Base-by-base conservation (phyloP, 495 filamentous ascomycete genomes). In the Penicillium lagena region DNA sequence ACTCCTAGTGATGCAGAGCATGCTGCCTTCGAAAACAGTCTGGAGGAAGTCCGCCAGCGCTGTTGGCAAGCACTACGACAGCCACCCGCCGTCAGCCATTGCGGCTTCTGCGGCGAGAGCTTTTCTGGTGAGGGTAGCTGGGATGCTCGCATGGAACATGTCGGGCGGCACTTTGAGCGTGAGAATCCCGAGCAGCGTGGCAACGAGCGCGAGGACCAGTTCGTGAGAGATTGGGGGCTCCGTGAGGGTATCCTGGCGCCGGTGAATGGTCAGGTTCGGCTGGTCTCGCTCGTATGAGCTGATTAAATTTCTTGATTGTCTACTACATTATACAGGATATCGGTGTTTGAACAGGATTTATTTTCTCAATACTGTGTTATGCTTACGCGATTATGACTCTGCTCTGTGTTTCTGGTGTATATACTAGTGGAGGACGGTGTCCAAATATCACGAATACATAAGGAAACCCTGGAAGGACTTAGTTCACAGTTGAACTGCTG, bases 61-160 rank as follows among this genome's bases (percentile, higher is more conserved):
- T 90, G 87, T 56, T 73, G 79, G 53, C 69, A 68, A 9, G 54
- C 64, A 15, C 76, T 84, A 9, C 79, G 89, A 14, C 43, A 68
- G 1, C 67, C 85, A 0, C 91, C 91, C 0, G 58, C 55, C 6
- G 55, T 63, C 33, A 85, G 83, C 60, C 57, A 44, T 10, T 97
- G 91, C 50, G 79, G 82, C 2, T 83, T 84, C 50, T 96, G 90
- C 56, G 49, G 42, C 0, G 31, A 58, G 30, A 45, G 51, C 7
- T 97, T 96, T 52, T 59, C 66, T 3, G 87, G 86, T 8, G 22
- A 49, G 3, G 72, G 66, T 4, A 81, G 76, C 27, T 96, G 90
- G 90, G 86, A 95, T 44, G 72, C 80, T 37, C 73, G 89, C 14
- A 88, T 96, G 81, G 91, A 97, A 62, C 91, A 97, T 62, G 83